A percentile compares a stretch with the other conserved stretches of the same genome.
Conservation (phyloP, 352 stramenopile species). For the Saprolegnia diclina region DNA sequence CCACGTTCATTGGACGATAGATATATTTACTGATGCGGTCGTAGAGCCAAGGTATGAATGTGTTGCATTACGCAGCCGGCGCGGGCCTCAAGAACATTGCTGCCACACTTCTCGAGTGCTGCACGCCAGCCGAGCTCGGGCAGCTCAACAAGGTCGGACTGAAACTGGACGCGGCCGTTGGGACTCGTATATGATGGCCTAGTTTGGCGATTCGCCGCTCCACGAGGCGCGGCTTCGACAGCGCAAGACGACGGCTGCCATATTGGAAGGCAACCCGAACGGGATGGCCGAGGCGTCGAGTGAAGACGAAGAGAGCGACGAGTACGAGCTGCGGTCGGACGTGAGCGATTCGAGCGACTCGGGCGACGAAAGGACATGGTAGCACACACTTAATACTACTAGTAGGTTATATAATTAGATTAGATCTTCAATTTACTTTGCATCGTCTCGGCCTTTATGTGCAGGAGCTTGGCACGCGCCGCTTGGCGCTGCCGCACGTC, state of each 20-base stretch:
- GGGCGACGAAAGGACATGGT: neutral
- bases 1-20: neutral
- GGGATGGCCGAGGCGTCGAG: neutral
- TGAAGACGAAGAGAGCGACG: neutral
- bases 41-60: conserved; percentile 65
- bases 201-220: conserved; percentile 20
- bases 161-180: neutral
- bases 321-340: conserved; percentile 1
- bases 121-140: neutral
- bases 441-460: too few relatives aligned
- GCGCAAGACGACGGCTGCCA: neutral
- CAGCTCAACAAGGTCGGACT: conserved; percentile 21
- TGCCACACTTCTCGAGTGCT: conserved; percentile 9
- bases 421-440: too few relatives aligned
- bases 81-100: conserved; percentile 32
- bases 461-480: too few relatives aligned
- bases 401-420: too few relatives aligned
- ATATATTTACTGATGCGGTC: neutral
- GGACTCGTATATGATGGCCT: neutral
- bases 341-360: neutral
- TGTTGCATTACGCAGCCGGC: conserved; percentile 56
- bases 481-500: neutral
- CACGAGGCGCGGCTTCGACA: conserved; percentile 8
- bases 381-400: neutral
- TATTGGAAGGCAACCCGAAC: conserved; percentile 2